These are phyloP conservation scores for Hymenochaete sp. DNA, from an alignment of 1,284 basidiomycete species.

Conservation along the genomic window DNA sequence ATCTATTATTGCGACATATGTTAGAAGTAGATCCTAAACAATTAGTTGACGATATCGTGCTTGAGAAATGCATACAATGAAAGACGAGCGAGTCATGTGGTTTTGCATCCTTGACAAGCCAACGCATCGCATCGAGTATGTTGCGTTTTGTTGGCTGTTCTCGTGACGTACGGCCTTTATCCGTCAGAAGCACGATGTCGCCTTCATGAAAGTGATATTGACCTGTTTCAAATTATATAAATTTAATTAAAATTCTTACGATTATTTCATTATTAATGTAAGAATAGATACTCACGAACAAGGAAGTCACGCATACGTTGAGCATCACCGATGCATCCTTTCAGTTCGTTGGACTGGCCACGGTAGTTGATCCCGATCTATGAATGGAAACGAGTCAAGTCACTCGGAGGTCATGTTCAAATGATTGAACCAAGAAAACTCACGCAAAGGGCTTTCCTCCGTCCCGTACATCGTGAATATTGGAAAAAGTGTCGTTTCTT, in stretches of 20 bases:
- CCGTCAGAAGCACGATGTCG: slow-evolving; percentile 75
- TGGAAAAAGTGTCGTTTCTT: slow-evolving; percentile 12
- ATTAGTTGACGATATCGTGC: not conserved
- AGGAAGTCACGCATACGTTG: slow-evolving; percentile 64
- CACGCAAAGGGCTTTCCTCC: slow-evolving; percentile 18
- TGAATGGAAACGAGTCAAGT: not conserved
- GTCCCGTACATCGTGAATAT: slow-evolving; percentile 16
- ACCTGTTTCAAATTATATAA: slow-evolving; percentile 28
- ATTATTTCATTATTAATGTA: too few relatives aligned
- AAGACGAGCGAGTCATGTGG: slow-evolving; percentile 81
- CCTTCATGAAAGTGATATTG: slow-evolving; percentile 56
- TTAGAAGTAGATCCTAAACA: not conserved
- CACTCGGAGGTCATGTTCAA: not conserved
- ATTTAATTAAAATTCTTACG: not conserved
- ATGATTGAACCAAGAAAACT: too few relatives aligned
- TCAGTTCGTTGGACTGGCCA: slow-evolving; percentile 52
- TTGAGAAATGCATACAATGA: slow-evolving; percentile 50
- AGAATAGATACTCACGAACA: slow-evolving; percentile 40
- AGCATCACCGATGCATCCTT: slow-evolving; percentile 82
- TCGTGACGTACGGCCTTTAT: slow-evolving; percentile 47
- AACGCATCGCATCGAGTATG: slow-evolving; percentile 77
- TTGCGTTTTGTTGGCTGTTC: slow-evolving; percentile 68
- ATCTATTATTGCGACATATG: slow-evolving; percentile 32
- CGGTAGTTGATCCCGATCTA: slow-evolving; percentile 80
- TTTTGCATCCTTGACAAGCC: slow-evolving; percentile 73